Evolutionary conservation across 2,329 filamentous ascomycete species (phyloP).

Genomic region (Myriangium duriaei): DNA sequence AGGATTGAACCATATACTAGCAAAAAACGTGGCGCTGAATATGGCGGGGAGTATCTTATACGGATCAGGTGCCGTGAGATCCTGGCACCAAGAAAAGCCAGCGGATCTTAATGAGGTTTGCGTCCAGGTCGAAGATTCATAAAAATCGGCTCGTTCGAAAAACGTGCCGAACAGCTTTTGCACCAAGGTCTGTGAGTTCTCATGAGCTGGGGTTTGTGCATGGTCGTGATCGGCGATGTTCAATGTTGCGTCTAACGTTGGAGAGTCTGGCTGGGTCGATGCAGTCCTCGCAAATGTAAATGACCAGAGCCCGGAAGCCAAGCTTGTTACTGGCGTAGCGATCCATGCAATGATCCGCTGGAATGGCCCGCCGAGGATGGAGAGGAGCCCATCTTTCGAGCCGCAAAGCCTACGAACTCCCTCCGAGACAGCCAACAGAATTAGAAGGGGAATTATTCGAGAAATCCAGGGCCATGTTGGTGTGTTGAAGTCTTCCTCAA

Average conservation of each 20-base stretch:
- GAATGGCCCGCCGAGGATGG: slow-evolving; percentile 7
- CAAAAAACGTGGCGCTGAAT: slow-evolving; percentile 7
- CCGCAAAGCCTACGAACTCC: slow-evolving; percentile 7
- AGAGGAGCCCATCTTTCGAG: slow-evolving; percentile 2
- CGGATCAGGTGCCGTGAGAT: slow-evolving; percentile 4
- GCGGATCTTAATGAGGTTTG: slow-evolving; percentile 1
- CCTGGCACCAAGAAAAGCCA: slow-evolving; percentile 5
- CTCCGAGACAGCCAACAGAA: slow-evolving; percentile 4
- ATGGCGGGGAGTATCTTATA: slow-evolving; percentile 3
- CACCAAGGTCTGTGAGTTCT: no score
- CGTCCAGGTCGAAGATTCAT: background rate
- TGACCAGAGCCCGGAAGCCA: background rate
- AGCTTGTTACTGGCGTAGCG: background rate
- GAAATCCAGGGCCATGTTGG: slow-evolving; percentile 1
- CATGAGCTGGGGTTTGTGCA: no score
- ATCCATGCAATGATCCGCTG: slow-evolving; percentile 3
- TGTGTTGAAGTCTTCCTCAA: slow-evolving; percentile 3
- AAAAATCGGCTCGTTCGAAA: slow-evolving; percentile 1
- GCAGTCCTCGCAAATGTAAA: no score
- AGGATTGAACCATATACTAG: slow-evolving; percentile 7
- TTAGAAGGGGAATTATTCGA: slow-evolving; percentile 5
- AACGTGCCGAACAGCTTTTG: background rate
- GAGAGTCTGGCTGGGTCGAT: no score
- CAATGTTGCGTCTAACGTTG: no score
- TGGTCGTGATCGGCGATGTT: background rate